Percentiles rank a stretch among this genome's conserved stretches.
Evolutionary conservation across 495 filamentous ascomycete genomes (phyloP).

Genomic region (Letharia lupina): DNA sequence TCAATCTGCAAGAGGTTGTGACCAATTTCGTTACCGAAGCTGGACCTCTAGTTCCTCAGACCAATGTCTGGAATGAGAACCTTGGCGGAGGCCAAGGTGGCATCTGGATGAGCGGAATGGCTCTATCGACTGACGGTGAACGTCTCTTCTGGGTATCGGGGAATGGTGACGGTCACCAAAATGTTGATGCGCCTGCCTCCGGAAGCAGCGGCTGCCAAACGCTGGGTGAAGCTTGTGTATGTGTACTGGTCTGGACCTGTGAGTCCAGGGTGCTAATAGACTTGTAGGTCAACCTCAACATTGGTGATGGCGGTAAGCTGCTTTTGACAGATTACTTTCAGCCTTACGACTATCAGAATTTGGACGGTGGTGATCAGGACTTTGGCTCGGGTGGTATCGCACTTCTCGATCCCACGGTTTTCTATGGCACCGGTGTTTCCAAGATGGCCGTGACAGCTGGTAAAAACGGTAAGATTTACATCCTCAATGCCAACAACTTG

Average conservation of each 20-base stretch:
- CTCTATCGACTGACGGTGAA: constrained; percentile 33
- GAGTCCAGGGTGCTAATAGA: not conserved
- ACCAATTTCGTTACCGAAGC: constrained; percentile 19
- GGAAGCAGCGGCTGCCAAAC: constrained; percentile 33
- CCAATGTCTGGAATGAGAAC: constrained; percentile 17
- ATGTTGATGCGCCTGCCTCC: constrained; percentile 31
- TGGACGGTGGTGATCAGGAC: constrained; percentile 29
- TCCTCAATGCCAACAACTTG: constrained; percentile 35
- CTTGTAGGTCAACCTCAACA: constrained; percentile 32
- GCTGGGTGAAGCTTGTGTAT: constrained; percentile 32
- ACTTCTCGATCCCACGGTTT: constrained; percentile 27
- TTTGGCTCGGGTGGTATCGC: constrained; percentile 32
- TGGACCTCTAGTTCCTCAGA: constrained; percentile 20
- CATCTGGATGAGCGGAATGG: constrained; percentile 38
- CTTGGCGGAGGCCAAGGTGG: constrained; percentile 23
- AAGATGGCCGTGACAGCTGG: constrained; percentile 30
- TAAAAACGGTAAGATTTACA: constrained; percentile 33
- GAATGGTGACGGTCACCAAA: constrained; percentile 28
- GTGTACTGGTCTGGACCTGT: not conserved
- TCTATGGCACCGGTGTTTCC: constrained; percentile 27
- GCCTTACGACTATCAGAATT: constrained; percentile 27
- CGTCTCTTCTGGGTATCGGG: constrained; percentile 38
- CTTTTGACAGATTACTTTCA: constrained; percentile 28
- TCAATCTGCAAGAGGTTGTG: constrained; percentile 28
- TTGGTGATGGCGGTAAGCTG: constrained; percentile 33